Percentiles rank a stretch among this genome's conserved stretches.
These are phyloP conservation scores for Arthrobotrys musiformis DNA, from an alignment of 2,329 filamentous ascomycete genomes.

Conservation along the genomic window DNA sequence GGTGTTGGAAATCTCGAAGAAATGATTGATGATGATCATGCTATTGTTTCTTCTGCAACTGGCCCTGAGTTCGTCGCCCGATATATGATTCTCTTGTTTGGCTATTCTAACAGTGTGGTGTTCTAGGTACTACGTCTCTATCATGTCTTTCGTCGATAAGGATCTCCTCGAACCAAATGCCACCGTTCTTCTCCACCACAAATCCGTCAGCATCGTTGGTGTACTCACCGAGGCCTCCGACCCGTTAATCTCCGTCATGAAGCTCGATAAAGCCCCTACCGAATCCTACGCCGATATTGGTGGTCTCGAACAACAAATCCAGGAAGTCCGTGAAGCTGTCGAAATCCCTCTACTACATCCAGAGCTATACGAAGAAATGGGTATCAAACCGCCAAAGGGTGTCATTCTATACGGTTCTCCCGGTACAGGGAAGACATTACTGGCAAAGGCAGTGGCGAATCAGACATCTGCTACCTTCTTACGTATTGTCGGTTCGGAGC, in stretches of 20 bases:
- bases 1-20: constrained; percentile 97
- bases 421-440: constrained; percentile 97
- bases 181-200: constrained; percentile 94
- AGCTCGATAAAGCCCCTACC: constrained; percentile 97
- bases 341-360: constrained; percentile 94
- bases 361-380: constrained; percentile 99
- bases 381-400: constrained; percentile 99
- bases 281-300: constrained; percentile 99
- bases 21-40: constrained; percentile 98
- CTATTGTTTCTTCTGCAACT: constrained; percentile 96
- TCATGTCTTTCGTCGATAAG: constrained; percentile 99
- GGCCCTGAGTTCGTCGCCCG: constrained; percentile 79
- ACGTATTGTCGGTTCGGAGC: constrained; percentile 93
- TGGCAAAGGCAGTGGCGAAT: constrained; percentile 97
- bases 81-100: neutral
- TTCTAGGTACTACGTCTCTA: constrained; percentile 81
- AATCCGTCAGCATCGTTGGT: constrained; percentile 96
- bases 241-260: constrained; percentile 97
- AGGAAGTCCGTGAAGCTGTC: constrained; percentile 96
- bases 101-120: neutral
- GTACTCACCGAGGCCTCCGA: constrained; percentile 96
- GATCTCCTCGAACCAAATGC: constrained; percentile 95
- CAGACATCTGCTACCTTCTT: constrained; percentile 99
- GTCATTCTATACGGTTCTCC: constrained; percentile 98
- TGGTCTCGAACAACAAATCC: constrained; percentile 92